Evolutionary conservation across 2,329 filamentous ascomycete species (phyloP).

Genomic region (Phaeosphaeria sp.): DNA sequence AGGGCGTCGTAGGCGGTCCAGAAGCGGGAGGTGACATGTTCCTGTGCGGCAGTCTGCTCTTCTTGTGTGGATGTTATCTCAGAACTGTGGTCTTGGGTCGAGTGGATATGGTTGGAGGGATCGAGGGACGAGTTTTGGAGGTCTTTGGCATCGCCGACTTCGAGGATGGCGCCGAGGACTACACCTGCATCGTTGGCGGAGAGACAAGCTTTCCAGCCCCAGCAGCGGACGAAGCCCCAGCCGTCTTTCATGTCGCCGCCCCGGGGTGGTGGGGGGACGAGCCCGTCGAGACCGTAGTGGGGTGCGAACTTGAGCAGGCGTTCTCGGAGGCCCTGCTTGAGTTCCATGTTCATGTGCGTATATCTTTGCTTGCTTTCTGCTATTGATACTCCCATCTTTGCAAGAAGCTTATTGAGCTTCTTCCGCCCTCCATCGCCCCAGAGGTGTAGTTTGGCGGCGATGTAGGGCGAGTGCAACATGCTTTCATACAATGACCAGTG

Average conservation of each 20-base stretch:
- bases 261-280: conserved; percentile 74
- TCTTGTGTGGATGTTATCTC: conserved; percentile 29
- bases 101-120: conserved; percentile 34
- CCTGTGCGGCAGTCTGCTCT: conserved; percentile 46
- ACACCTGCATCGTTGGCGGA: conserved; percentile 95
- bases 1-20: conserved; percentile 67
- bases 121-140: conserved; percentile 42
- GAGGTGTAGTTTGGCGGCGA: conserved; percentile 88
- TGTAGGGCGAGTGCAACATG: conserved; percentile 96
- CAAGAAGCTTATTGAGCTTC: conserved; percentile 88
- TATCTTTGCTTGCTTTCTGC: conserved; percentile 95
- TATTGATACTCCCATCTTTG: conserved; percentile 96
- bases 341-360: conserved; percentile 97
- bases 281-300: conserved; percentile 90
- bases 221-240: conserved; percentile 96
- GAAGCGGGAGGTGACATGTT: conserved; percentile 60
- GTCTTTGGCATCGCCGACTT: conserved; percentile 74
- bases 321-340: conserved; percentile 85
- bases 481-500: conserved; percentile 99
- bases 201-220: conserved; percentile 95
- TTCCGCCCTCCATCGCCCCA: conserved; percentile 92
- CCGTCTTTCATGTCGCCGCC: conserved; percentile 81
- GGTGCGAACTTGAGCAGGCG: conserved; percentile 91
- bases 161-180: conserved; percentile 87
- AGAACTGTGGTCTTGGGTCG: conserved; percentile 32